A percentile compares a stretch with the other conserved stretches of the same genome.
These are phyloP conservation scores for Adansonia digitata DNA, from an alignment of 345 rosid species.

Conservation along the genomic window DNA sequence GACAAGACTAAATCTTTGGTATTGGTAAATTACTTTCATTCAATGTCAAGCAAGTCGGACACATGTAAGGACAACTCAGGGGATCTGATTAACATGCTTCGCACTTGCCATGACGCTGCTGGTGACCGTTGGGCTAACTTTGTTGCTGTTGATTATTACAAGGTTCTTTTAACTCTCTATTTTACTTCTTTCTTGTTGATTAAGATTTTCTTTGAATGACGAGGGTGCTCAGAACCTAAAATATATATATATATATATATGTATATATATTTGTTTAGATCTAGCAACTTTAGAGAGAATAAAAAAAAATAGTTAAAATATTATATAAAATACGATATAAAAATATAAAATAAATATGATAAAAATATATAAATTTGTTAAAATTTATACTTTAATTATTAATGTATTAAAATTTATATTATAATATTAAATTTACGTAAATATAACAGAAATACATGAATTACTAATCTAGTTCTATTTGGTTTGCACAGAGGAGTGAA, in stretches of 20 bases:
- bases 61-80: conserved; percentile 47
- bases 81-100: conserved; percentile 41
- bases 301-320: too few species aligned
- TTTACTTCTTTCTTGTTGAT: background rate
- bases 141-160: conserved; percentile 55
- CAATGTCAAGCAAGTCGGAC: conserved; percentile 24
- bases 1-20: conserved; percentile 54
- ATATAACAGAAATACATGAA: too few species aligned
- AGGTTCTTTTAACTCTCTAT: conserved; percentile 23
- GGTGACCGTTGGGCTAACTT: conserved; percentile 62
- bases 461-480: too few species aligned
- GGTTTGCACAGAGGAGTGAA: conserved; percentile 47
- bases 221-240: background rate
- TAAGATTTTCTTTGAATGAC: background rate
- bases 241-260: background rate
- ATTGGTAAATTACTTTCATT: conserved; percentile 35
- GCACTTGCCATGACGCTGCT: conserved; percentile 42
- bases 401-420: too few species aligned
- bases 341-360: too few species aligned
- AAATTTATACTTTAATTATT: too few species aligned
- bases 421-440: too few species aligned
- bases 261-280: too few species aligned
- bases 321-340: too few species aligned
- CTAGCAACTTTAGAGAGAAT: too few species aligned
- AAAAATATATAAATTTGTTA: too few species aligned